Conservation (phyloP, 805 yeast genomes). For the Candida sonorensis region DNA sequence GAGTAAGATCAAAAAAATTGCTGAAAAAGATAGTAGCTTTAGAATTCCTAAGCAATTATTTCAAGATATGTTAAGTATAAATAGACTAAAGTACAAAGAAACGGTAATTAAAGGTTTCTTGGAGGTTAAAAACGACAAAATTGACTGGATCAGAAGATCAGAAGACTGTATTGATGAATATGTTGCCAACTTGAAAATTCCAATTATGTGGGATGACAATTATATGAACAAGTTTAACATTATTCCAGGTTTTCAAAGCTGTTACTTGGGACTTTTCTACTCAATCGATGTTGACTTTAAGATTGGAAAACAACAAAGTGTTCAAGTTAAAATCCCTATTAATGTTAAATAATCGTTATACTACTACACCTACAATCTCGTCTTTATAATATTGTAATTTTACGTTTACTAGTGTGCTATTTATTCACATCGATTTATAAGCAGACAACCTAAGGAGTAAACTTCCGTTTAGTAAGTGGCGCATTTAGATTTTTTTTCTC, state of each 20-base stretch:
- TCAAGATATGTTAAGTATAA: slow-evolving; percentile 26
- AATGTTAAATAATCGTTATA: neutral
- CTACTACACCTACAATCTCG: no score
- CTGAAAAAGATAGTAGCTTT: neutral
- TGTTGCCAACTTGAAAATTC: slow-evolving; percentile 4
- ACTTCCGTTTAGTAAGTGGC: no score
- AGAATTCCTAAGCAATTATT: slow-evolving; percentile 7
- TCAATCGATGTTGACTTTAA: neutral
- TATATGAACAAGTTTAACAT: slow-evolving; percentile 39
- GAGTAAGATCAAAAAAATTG: slow-evolving; percentile 1
- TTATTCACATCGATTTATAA: no score
- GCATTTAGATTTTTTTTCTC: no score
- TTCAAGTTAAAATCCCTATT: neutral
- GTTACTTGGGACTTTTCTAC: slow-evolving; percentile 54
- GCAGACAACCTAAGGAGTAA: no score
- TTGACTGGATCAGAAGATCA: neutral
- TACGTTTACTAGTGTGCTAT: no score
- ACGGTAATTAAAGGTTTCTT: slow-evolving; percentile 8
- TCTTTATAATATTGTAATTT: no score
- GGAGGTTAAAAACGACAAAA: neutral
- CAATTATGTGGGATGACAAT: slow-evolving; percentile 3
- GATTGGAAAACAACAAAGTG: no score
- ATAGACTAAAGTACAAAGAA: slow-evolving; percentile 4
- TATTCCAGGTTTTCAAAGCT: slow-evolving; percentile 57
- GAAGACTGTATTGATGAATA: slow-evolving; percentile 1